Percentiles rank a stretch among this genome's conserved stretches.
Evolutionary conservation across 2,329 filamentous ascomycete genomes (phyloP).

Genomic region (Cytospora piceae): DNA sequence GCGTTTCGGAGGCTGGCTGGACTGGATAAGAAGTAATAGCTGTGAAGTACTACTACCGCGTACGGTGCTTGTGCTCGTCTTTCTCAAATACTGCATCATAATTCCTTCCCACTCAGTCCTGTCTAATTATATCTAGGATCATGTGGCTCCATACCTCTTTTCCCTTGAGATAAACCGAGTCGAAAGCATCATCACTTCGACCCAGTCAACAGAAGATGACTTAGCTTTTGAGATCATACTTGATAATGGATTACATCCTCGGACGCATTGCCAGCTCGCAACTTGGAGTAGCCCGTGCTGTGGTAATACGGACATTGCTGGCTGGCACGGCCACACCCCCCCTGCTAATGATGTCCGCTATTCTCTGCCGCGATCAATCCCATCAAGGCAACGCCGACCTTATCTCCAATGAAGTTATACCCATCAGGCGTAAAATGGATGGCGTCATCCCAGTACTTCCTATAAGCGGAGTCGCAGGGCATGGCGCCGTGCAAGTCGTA

Average conservation of each 20-base stretch:
- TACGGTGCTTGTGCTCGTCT: too few species aligned
- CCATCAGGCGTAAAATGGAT: constrained; percentile 58
- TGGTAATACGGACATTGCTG: not conserved
- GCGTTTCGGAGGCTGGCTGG: constrained; percentile 43
- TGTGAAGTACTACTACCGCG: too few species aligned
- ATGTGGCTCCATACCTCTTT: too few species aligned
- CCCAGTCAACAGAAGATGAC: too few species aligned
- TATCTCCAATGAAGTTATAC: constrained; percentile 52
- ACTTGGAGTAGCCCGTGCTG: too few species aligned
- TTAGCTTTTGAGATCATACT: too few species aligned
- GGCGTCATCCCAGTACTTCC: constrained; percentile 61
- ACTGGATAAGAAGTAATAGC: constrained; percentile 27
- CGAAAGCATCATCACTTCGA: too few species aligned
- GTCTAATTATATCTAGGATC: too few species aligned
- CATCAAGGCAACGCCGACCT: constrained; percentile 18
- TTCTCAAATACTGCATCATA: too few species aligned
- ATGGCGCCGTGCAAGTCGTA: constrained; percentile 61
- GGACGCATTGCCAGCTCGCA: not conserved
- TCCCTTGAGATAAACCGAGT: too few species aligned
- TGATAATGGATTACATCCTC: too few species aligned
- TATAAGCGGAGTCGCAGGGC: constrained; percentile 52
- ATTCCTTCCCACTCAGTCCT: too few species aligned
- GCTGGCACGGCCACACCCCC: not conserved
- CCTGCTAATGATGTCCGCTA: not conserved
- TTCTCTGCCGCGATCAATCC: constrained; percentile 13